Percentiles rank a stretch among this genome's conserved stretches.
These are phyloP conservation scores for Neonectria coccinea DNA, from an alignment of 2,329 filamentous ascomycete species.

Conservation along the genomic window DNA sequence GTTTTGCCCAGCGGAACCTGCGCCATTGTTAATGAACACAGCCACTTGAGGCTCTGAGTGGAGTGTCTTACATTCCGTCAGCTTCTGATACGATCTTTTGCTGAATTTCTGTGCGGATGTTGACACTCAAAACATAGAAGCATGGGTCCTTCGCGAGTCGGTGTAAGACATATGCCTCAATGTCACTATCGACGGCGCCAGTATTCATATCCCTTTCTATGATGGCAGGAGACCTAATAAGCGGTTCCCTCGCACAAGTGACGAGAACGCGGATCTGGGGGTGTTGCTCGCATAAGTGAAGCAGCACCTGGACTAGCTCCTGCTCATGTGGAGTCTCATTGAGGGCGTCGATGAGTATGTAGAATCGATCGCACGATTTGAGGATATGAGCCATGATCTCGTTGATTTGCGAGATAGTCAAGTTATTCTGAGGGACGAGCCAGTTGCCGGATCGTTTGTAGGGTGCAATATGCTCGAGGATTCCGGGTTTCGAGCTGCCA, in stretches of 20 bases:
- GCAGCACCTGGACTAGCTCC: constrained; percentile 30
- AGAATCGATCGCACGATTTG: constrained; percentile 28
- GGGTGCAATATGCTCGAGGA: constrained; percentile 34
- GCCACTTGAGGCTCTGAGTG: not conserved
- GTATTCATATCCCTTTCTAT: constrained; percentile 34
- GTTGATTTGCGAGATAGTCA: constrained; percentile 30
- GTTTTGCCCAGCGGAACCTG: constrained; percentile 47
- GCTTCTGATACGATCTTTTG: constrained; percentile 34
- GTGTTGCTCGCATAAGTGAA: constrained; percentile 33
- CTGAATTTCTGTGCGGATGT: constrained; percentile 39
- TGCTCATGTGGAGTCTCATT: constrained; percentile 38
- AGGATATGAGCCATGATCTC: constrained; percentile 30
- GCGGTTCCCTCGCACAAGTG: constrained; percentile 37
- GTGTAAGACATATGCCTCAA: constrained; percentile 40
- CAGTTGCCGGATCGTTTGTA: constrained; percentile 23
- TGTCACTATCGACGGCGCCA: constrained; percentile 38
- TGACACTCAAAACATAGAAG: constrained; percentile 34
- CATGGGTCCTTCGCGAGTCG: constrained; percentile 33
- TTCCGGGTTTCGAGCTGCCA: constrained; percentile 19
- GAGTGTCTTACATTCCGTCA: constrained; percentile 39
- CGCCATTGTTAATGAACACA: not conserved
- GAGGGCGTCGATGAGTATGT: constrained; percentile 40
- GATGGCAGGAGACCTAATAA: constrained; percentile 10
- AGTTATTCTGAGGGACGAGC: constrained; percentile 39
- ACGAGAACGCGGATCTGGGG: constrained; percentile 35